phyloP scores from a whole-genome alignment of 2,329 filamentous ascomycete species.

The Sporothrix protearum region DNA sequence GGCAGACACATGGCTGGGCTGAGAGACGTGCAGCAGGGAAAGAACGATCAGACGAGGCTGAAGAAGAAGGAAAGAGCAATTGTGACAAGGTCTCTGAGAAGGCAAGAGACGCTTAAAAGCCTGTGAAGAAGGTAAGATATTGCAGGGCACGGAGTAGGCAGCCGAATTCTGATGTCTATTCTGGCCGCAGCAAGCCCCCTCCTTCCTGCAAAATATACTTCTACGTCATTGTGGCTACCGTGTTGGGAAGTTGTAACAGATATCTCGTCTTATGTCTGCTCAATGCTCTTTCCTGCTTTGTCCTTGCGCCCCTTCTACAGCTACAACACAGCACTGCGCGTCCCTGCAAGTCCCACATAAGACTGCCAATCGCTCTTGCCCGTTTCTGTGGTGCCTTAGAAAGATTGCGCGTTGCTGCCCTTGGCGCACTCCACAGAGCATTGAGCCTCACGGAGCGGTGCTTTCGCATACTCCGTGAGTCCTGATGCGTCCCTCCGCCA shows the following conservation, averaged over 20 bases:
- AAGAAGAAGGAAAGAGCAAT: not conserved
- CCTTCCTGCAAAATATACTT: not conserved
- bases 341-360: not conserved
- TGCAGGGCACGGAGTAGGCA: not conserved
- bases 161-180: not conserved
- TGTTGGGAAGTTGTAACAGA: not conserved
- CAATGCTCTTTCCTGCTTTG: not conserved
- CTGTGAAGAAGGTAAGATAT: not conserved
- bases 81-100: not conserved
- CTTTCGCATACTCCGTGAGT: too few species aligned
- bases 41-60: not conserved
- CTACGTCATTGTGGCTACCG: not conserved
- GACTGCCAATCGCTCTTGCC: not conserved
- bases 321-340: not conserved
- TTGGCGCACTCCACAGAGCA: not conserved
- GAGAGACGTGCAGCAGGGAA: not conserved
- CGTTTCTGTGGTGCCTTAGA: conserved; percentile 4
- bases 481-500: not conserved
- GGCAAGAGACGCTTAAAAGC: not conserved
- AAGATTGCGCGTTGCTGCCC: not conserved
- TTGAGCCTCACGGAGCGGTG: not conserved
- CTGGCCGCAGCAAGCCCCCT: not conserved
- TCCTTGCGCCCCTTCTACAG: not conserved
- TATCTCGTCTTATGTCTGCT: not conserved
- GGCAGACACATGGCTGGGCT: conserved; percentile 6